Base-by-base conservation (phyloP, 2,329 filamentous ascomycete genomes). In the Trichoderma polysporum region DNA sequence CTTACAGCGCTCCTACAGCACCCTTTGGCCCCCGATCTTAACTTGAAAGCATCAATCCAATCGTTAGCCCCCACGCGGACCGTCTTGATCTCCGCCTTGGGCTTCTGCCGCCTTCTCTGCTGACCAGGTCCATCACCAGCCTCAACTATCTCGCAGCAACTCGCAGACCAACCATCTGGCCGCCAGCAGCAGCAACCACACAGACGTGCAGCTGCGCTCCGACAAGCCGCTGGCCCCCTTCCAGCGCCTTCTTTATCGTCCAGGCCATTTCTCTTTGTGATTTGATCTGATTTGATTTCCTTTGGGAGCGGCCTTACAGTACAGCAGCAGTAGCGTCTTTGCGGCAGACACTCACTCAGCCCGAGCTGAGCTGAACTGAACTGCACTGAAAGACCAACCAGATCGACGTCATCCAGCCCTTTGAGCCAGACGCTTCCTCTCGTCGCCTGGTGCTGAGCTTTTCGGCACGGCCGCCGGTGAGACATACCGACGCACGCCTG, bases 111-210 rank as follows among this genome's bases (percentile, higher is more conserved):
- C 37, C 66, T 66, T 53, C 66, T 49, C 61, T 59, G 58, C 57
- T 67, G 65, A 63, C 65, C 65, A 56, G 27, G 31, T n/a, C 54
- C 63, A 66, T 57, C 54, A 47, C 54, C 63, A 60, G 35, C 63
- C 41, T 60, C 66, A 67, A 62, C 52, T 27, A 27, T n/a, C n/a
- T 4, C 7, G 17, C 15, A 31, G 15, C 31, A 53, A 33, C 27
- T 33, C 22, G 37, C 58, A 63, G 50, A 27, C 39, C 52, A 50
- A 41, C 45, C 52, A 59, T 41, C 25, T 25, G n/a, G 58, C 27
- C 33, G n/a, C 62, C 31, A 56, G 53, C 31, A 56, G 53, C 35
- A 45, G 33, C 60, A 31, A 53, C 49, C 66, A 47, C 60, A 47
- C 58, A 61, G 39, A 45, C 50, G 50, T 59, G 63, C 63, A 66